phyloP scores from a whole-genome alignment of 345 rosid genomes.

The Eucalyptus urophylla region DNA sequence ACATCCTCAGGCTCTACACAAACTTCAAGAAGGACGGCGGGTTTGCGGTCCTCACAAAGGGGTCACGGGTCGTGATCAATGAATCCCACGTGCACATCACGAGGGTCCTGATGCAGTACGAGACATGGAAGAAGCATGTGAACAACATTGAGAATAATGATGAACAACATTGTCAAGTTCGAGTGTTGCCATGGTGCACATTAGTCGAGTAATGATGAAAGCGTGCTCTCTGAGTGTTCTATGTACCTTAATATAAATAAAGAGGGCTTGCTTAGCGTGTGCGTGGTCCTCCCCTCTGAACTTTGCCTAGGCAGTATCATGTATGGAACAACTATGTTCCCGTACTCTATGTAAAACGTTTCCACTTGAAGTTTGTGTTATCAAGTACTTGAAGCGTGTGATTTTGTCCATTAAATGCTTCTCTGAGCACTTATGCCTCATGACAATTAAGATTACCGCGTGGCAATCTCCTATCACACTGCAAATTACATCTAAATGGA shows the following conservation, averaged over 20 bases:
- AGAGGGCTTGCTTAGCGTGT: background rate
- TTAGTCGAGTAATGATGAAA: background rate
- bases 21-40: no score
- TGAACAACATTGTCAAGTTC: background rate
- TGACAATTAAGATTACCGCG: background rate
- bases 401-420: background rate
- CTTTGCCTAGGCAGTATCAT: background rate
- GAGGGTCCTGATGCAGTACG: background rate
- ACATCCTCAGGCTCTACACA: no score
- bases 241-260: background rate
- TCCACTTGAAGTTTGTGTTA: background rate
- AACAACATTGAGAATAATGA: background rate
- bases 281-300: background rate
- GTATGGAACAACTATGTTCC: background rate
- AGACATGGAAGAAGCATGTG: background rate
- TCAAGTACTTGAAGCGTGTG: background rate
- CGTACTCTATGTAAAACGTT: background rate
- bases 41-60: background rate
- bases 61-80: background rate
- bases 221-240: background rate
- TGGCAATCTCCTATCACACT: background rate
- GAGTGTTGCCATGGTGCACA: constrained; percentile 1
- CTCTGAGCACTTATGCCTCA: background rate
- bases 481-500: background rate
- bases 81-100: background rate